Evolutionary conservation across 257 asterid genomes (phyloP).

Genomic region (Plantago elongata): DNA sequence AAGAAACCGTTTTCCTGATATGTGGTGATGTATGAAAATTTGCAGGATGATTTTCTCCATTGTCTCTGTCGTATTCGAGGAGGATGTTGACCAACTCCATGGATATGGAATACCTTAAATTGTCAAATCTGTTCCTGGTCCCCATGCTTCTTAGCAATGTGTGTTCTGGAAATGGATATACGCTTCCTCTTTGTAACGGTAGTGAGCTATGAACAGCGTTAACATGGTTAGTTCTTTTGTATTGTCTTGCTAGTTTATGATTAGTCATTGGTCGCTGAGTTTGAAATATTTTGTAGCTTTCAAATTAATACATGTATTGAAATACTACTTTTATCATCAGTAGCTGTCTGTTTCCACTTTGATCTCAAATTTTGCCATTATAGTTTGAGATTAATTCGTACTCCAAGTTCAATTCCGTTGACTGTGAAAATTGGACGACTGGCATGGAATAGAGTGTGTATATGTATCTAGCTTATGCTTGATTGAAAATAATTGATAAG

Average conservation of each 20-base stretch:
- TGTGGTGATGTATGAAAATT: background rate
- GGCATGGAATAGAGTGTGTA: too few species aligned
- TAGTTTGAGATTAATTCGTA: too few species aligned
- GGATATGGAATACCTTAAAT: constrained; percentile 32
- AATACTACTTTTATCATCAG: too few species aligned
- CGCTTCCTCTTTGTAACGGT: background rate
- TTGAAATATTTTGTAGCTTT: background rate
- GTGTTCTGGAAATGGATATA: constrained; percentile 10
- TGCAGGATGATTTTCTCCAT: constrained; percentile 67
- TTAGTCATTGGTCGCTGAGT: background rate
- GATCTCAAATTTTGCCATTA: too few species aligned
- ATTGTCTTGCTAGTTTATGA: constrained; percentile 7
- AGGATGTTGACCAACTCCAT: constrained; percentile 53
- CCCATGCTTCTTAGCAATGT: constrained; percentile 4
- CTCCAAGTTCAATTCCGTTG: too few species aligned
- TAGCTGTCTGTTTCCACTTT: too few species aligned
- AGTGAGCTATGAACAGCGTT: background rate
- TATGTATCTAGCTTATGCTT: too few species aligned
- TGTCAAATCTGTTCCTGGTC: background rate
- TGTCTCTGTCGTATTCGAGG: constrained; percentile 54
- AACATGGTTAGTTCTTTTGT: constrained; percentile 12
- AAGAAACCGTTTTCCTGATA: too few species aligned
- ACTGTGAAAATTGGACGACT: too few species aligned
- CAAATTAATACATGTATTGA: too few species aligned
- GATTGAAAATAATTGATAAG: too few species aligned